Evolutionary conservation across 495 filamentous ascomycete genomes (phyloP), one percentile per base, ranked within the genome.

Genomic region (Baudoinia panamericana): DNA sequence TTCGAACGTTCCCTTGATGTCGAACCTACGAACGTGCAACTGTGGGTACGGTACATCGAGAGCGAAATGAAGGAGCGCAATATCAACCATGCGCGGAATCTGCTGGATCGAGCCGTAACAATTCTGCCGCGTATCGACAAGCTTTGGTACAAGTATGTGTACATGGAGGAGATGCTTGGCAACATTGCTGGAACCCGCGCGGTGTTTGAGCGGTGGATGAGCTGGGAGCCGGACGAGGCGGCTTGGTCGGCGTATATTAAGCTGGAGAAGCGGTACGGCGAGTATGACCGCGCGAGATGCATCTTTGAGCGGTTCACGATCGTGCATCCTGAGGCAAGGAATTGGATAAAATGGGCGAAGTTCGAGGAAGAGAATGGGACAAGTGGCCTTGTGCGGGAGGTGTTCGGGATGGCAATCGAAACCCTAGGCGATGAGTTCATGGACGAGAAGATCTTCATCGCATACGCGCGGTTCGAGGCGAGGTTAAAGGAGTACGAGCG

Each of bases 321-420:
- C 28, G 88, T 97, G 3, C 92, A 95, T 55, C 86, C 92, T 7
- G 88, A 97, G 54, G 83, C 90, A 24, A 72, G 78, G 58, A 96
- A 95, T 49, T 97, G 92, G 92, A 85, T 96, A 57, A 96, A 95
- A 59, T 97, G 90, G 90, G 78, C 90, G 47, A 76, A 84, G 29
- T 97, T 95, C 52, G 90, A 97, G 57, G 90, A 95, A 60, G 92
- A 97, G 53, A 80, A 73, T 51, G 90, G 90, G 4, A 92, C 85
- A 0, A 82, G 75, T 53, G 90, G 93, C 54, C 55, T 87, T 52
- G 90, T 97, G 5, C 72, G 90, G 28, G 87, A 96, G 46, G 90
- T 96, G 6, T 95, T 85, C 56, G 85, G 86, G 5, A 68, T 70
- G 44, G 92, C 90, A 10, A 78, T 95, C 24, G 87, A 95, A 52